A percentile compares a stretch with the other conserved stretches of the same genome.
phyloP scores from a whole-genome alignment of 257 asterid genomes.

The Jaltomata sinuosa region DNA sequence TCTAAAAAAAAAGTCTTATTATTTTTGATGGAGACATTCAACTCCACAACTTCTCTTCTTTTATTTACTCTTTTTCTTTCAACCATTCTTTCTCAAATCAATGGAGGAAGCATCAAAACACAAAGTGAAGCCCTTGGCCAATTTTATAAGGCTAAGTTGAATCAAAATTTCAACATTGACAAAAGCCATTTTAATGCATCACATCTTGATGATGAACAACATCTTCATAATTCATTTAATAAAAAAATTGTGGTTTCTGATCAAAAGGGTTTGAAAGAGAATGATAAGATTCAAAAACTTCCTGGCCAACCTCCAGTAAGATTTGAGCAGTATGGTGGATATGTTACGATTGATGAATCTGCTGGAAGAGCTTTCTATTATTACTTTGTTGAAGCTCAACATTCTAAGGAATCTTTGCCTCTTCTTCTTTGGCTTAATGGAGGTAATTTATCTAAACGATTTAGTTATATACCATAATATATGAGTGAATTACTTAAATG shows the following conservation, averaged over 20 bases:
- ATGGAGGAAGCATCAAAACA: background rate
- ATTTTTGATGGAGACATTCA: slow-evolving; percentile 7
- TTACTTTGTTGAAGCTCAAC: slow-evolving; percentile 56
- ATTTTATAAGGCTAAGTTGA: slow-evolving; percentile 28
- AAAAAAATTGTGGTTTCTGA: slow-evolving; percentile 7
- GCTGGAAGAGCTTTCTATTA: slow-evolving; percentile 62
- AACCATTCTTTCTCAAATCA: background rate
- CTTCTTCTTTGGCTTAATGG: slow-evolving; percentile 95
- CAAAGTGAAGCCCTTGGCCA: slow-evolving; percentile 35
- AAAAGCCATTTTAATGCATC: slow-evolving; percentile 23
- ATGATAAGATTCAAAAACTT: slow-evolving; percentile 38
- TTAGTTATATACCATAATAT: background rate
- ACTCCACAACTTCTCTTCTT: background rate
- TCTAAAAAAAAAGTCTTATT: background rate
- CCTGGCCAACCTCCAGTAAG: slow-evolving; percentile 64
- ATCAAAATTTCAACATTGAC: slow-evolving; percentile 19
- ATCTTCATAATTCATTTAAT: background rate
- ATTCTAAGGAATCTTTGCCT: slow-evolving; percentile 32
- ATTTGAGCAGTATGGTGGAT: slow-evolving; percentile 69
- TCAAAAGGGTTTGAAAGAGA: slow-evolving; percentile 22
- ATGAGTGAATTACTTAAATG: too few species aligned
- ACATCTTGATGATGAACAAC: background rate
- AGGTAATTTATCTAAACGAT: slow-evolving; percentile 23
- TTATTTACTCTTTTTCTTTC: slow-evolving; percentile 10
- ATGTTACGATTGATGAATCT: slow-evolving; percentile 42